Conservation (phyloP, 2,329 filamentous ascomycete species). For the Cercospora sp. region DNA sequence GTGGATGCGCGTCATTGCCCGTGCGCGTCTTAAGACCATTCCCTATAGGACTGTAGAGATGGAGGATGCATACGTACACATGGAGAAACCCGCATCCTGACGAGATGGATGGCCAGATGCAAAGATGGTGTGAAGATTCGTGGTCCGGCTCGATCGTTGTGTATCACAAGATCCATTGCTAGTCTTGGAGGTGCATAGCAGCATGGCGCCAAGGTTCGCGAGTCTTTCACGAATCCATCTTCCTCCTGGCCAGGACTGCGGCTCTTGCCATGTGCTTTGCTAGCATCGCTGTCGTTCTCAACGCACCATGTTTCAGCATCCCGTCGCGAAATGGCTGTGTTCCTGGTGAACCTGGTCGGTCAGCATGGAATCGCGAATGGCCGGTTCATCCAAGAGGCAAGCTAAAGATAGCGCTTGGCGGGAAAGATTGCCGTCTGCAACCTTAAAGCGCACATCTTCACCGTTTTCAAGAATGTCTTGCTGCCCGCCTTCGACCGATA, state of each 20-base stretch:
- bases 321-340: background rate
- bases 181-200: background rate
- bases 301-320: background rate
- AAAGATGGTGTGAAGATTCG: background rate
- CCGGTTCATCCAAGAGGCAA: background rate
- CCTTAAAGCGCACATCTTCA: background rate
- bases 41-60: background rate
- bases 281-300: background rate
- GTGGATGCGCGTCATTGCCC: constrained; percentile 1
- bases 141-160: background rate
- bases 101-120: background rate
- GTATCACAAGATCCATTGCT: background rate
- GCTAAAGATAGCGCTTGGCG: background rate
- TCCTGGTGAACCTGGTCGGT: background rate
- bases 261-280: background rate
- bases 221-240: background rate
- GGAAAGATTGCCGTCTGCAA: background rate
- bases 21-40: background rate
- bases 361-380: background rate
- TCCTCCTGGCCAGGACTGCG: background rate
- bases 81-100: background rate
- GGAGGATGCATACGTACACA: background rate
- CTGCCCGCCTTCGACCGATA: background rate
- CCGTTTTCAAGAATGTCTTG: background rate
- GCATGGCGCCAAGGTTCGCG: background rate